Percentiles rank a stretch among this genome's conserved stretches.
phyloP scores from a whole-genome alignment of 2,329 filamentous ascomycete genomes.

The Chrysosporium queenslandicum region DNA sequence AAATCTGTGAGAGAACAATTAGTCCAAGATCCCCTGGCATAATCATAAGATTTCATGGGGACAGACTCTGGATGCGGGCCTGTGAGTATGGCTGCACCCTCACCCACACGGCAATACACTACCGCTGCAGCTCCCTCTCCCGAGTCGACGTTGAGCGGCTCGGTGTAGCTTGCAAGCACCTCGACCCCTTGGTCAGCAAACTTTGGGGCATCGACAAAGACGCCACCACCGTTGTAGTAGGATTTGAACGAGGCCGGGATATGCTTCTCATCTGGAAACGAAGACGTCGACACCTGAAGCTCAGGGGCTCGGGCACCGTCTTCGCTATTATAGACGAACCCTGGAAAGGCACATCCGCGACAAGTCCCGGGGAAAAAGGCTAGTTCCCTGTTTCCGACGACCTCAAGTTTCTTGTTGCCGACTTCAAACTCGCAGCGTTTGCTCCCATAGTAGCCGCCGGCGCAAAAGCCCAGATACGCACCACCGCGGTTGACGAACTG shows the following conservation, averaged over 20 bases:
- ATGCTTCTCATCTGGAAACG: slow-evolving; percentile 42
- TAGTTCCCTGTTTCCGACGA: slow-evolving; percentile 74
- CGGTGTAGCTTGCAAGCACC: slow-evolving; percentile 69
- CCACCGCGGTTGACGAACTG: slow-evolving; percentile 82
- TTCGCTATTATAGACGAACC: slow-evolving; percentile 86
- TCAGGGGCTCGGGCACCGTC: slow-evolving; percentile 64
- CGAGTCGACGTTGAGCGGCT: slow-evolving; percentile 64
- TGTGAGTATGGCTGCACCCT: slow-evolving; percentile 68
- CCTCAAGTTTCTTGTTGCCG: slow-evolving; percentile 68
- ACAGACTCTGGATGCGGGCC: slow-evolving; percentile 86
- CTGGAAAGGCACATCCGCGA: slow-evolving; percentile 74
- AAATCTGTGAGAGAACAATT: slow-evolving; percentile 55
- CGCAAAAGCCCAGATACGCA: slow-evolving; percentile 81
- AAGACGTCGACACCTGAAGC: slow-evolving; percentile 53
- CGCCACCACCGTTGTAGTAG: slow-evolving; percentile 91
- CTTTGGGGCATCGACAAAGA: slow-evolving; percentile 71
- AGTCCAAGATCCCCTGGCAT: slow-evolving; percentile 13
- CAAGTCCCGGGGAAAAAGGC: slow-evolving; percentile 80
- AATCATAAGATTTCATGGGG: not conserved
- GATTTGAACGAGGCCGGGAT: slow-evolving; percentile 56
- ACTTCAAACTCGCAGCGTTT: slow-evolving; percentile 83
- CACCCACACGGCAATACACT: slow-evolving; percentile 71
- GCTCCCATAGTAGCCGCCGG: slow-evolving; percentile 84
- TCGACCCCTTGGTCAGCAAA: slow-evolving; percentile 58
- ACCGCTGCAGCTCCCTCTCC: slow-evolving; percentile 66